Conservation (phyloP, 768 basidiomycete species). For the Lactifluus rugatus region DNA sequence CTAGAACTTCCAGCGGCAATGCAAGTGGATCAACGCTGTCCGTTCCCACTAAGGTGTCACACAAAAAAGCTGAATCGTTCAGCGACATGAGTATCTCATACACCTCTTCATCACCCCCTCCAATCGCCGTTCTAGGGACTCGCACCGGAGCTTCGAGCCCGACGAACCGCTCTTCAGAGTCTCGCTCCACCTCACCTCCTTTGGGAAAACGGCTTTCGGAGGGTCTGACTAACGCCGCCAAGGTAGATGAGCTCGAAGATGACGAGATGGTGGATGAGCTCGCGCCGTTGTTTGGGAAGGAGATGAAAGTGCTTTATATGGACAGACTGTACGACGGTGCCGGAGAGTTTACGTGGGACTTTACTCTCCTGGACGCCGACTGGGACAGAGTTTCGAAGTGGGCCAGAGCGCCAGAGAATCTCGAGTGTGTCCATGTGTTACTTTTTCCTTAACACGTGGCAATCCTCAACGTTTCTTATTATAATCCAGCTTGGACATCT, state of each 20-base stretch:
- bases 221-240: not conserved
- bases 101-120: not conserved
- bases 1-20: not conserved
- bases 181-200: slow-evolving; percentile 1
- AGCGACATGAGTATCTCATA: slow-evolving; percentile 3
- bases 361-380: not conserved
- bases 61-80: not conserved
- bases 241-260: slow-evolving; percentile 4
- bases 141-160: not conserved
- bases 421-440: not conserved
- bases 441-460: not conserved
- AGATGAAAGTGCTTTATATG: slow-evolving; percentile 13
- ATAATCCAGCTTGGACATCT: slow-evolving; percentile 1
- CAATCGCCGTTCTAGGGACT: slow-evolving; percentile 4
- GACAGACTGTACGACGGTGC: not conserved
- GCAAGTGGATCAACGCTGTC: not conserved
- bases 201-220: not conserved
- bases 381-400: slow-evolving; percentile 9
- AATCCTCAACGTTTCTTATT: not conserved
- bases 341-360: slow-evolving; percentile 1
- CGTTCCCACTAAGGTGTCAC: not conserved
- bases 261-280: slow-evolving; percentile 14
- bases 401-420: not conserved
- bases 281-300: slow-evolving; percentile 9
- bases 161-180: not conserved